Percentiles rank a stretch among this genome's conserved stretches.
Conservation (phyloP, 2,329 filamentous ascomycete species). For the Microcyclospora pomicola region DNA sequence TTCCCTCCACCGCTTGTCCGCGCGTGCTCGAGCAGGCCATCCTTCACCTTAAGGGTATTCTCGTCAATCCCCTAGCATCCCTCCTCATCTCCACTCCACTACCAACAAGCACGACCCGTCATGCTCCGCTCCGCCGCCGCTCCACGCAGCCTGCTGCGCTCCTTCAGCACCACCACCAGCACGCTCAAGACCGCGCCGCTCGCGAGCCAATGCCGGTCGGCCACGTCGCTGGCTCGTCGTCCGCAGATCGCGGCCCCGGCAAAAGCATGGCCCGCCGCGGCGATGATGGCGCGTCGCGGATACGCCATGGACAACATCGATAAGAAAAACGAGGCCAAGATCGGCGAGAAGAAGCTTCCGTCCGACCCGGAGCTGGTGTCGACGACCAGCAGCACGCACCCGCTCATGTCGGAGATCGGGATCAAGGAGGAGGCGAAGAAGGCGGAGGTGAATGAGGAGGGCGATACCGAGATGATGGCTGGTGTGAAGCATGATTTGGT, state of each 20-base stretch:
- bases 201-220: no score
- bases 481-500: conserved; percentile 28
- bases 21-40: not conserved
- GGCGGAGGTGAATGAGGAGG: conserved; percentile 15
- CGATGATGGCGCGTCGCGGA: no score
- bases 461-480: conserved; percentile 33
- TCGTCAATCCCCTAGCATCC: not conserved
- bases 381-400: conserved; percentile 37
- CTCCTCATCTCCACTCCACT: conserved; percentile 5
- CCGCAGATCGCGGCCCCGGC: no score
- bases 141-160: conserved; percentile 27
- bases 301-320: no score
- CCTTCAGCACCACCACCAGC: conserved; percentile 17
- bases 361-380: conserved; percentile 48
- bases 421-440: not conserved
- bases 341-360: conserved; percentile 43
- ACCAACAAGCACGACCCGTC: conserved; percentile 3
- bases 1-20: no score
- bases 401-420: conserved; percentile 27
- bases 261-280: no score
- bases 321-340: conserved; percentile 39
- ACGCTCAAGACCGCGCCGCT: conserved; percentile 1
- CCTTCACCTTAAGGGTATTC: not conserved
- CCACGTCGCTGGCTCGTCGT: no score
- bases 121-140: conserved; percentile 33